Conservation (phyloP, 106 monocot genomes). For the Phalaenopsis aphrodite region DNA sequence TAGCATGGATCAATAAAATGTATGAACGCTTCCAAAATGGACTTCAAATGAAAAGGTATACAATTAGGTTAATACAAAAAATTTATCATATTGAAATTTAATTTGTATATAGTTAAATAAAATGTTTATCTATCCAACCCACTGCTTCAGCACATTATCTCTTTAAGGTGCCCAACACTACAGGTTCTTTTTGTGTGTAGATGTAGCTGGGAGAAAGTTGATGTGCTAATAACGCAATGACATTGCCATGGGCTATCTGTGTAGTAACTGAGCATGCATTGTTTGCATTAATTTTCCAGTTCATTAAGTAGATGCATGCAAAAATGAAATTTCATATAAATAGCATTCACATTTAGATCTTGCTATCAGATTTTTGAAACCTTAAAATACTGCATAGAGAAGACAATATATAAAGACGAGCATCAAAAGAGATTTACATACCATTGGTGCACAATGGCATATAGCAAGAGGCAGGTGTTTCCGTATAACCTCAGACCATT, state of each 20-base stretch:
- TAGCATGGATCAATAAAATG: no score
- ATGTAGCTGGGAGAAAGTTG: not conserved
- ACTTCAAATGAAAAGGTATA: no score
- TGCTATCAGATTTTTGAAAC: not conserved
- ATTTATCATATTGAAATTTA: no score
- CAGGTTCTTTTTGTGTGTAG: not conserved
- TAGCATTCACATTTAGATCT: not conserved
- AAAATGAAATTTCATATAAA: not conserved
- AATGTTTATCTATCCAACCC: no score
- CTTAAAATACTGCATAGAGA: not conserved
- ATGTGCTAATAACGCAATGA: not conserved
- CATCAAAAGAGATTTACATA: constrained; percentile 11
- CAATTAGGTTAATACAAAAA: no score
- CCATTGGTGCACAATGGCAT: constrained; percentile 55
- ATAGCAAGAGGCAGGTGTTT: constrained; percentile 55
- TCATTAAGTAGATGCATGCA: not conserved
- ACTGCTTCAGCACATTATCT: no score
- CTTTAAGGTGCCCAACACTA: no score
- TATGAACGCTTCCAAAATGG: no score
- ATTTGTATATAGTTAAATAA: no score
- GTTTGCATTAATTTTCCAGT: not conserved
- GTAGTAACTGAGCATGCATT: not conserved
- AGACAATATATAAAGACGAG: not conserved
- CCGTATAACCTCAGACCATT: constrained; percentile 66
- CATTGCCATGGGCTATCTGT: not conserved